phyloP scores from a whole-genome alignment of 2,329 filamentous ascomycete species.

The Pseudonectria foliicola region DNA sequence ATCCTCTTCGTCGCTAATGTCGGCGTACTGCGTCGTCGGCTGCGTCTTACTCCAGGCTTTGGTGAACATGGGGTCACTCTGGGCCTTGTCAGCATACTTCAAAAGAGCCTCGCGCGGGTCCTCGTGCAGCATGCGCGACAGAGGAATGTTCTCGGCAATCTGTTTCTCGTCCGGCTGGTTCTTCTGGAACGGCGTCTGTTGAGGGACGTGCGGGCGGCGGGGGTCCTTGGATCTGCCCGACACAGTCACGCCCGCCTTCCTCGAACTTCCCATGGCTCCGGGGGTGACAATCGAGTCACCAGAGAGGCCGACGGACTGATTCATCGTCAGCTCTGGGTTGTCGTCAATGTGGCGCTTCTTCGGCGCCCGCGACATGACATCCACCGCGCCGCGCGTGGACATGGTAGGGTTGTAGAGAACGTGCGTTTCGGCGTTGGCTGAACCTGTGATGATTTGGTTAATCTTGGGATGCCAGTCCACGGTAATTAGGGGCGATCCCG shows the following conservation, averaged over 20 bases:
- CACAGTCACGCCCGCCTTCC: constrained; percentile 62
- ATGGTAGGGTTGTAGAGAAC: constrained; percentile 84
- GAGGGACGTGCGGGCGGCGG: constrained; percentile 74
- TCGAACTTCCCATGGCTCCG: constrained; percentile 49
- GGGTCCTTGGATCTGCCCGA: constrained; percentile 74
- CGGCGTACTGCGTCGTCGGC: constrained; percentile 84
- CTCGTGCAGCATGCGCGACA: constrained; percentile 91
- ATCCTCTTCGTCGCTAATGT: constrained; percentile 79
- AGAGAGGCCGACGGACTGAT: constrained; percentile 72
- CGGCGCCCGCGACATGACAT: constrained; percentile 86
- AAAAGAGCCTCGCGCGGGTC: constrained; percentile 89
- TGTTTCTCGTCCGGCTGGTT: constrained; percentile 84
- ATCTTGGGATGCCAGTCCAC: constrained; percentile 91
- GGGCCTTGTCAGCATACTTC: constrained; percentile 88
- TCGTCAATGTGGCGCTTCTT: constrained; percentile 96
- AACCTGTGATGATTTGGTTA: constrained; percentile 93
- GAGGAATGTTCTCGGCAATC: constrained; percentile 79
- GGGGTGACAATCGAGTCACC: constrained; percentile 73
- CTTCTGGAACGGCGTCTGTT: constrained; percentile 83
- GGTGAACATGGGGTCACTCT: constrained; percentile 91
- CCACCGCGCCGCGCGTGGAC: constrained; percentile 73
- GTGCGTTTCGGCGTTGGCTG: constrained; percentile 82
- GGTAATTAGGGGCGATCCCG: constrained; percentile 71
- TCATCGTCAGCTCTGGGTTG: constrained; percentile 78
- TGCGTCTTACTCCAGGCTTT: constrained; percentile 89